Base-by-base conservation (phyloP, 805 yeast species). In the Saturnispora halmiae region DNA sequence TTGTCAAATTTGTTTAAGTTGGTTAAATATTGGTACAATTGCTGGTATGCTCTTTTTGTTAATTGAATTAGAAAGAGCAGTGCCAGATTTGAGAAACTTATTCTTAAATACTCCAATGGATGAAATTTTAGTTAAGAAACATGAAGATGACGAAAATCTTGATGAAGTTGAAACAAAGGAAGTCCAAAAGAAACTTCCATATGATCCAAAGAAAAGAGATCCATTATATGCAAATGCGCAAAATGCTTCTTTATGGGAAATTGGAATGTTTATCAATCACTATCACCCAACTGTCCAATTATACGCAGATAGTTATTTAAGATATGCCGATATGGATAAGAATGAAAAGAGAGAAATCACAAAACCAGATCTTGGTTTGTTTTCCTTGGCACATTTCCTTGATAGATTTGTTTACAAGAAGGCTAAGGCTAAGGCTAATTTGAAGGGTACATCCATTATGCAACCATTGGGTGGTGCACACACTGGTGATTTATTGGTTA, bases 351-450 rank as follows among this genome's bases (percentile, higher is more conserved):
- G 21, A 24, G 38, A 27, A 8, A 51, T 73, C 25, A 68, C 71
- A 7, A 83, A 87, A 54, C 98, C 98, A 4, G 97, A 92, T 61
- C 65, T 92, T 40, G 95, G 94, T 6, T 72, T 92, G 46, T 90
- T 77, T 62, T 79, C 96, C 1, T 67, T 92, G 48, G 70, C 83
- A 16, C 96, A 87, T 61, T 92, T 92, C 75, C 71, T 92, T 64
- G 96, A 92, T 62, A 76, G 94, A 60, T 92, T 94, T 64, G 96
- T 92, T 30, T 92, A 92, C 67, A 82, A 85, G 64, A 86, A 87
- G 59, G 85, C 96, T 36, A 86, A 85, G 65, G 81, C 77, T 52
- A 83, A 81, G 60, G 69, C 77, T 15, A 59, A 67, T 26, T 65
- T 79, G n/a, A 79, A 82, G 58, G 97, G 97, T 54, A 69, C 82